Conservation (phyloP, 2,329 filamentous ascomycete genomes). For the Penicillium sp. region DNA sequence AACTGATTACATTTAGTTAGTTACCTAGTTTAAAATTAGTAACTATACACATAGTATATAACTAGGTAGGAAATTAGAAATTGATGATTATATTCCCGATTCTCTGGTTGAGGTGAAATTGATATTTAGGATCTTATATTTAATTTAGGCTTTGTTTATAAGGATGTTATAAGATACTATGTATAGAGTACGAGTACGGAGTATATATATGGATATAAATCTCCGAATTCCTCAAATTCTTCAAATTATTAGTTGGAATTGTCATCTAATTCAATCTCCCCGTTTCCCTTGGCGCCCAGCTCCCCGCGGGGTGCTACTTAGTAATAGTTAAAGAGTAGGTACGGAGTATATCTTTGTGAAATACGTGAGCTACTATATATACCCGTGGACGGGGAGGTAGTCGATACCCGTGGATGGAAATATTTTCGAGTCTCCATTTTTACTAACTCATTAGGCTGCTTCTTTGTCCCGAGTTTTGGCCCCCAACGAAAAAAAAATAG, state of each 20-base stretch:
- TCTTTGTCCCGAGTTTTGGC: conserved; percentile 4
- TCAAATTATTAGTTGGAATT: too few species aligned
- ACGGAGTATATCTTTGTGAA: not conserved
- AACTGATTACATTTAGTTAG: not conserved
- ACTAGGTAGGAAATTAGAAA: too few species aligned
- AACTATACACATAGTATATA: too few species aligned
- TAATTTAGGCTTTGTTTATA: too few species aligned
- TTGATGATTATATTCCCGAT: too few species aligned
- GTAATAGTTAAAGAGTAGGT: too few species aligned
- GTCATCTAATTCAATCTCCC: not conserved
- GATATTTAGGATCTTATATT: too few species aligned
- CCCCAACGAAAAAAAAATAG: not conserved
- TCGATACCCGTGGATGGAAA: not conserved
- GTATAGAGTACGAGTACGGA: not conserved
- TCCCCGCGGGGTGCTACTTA: not conserved
- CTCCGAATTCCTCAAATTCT: not conserved
- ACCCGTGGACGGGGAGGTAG: too few species aligned
- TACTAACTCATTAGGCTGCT: not conserved
- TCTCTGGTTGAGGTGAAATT: too few species aligned
- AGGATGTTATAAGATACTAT: too few species aligned
- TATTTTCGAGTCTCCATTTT: not conserved
- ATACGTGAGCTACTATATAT: not conserved
- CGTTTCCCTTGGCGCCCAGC: conserved; percentile 6
- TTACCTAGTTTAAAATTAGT: not conserved
- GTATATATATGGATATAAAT: not conserved